Percentiles rank a stretch among this genome's conserved stretches.
Conservation (phyloP, 768 basidiomycete species). For the Agaricus blazei region DNA sequence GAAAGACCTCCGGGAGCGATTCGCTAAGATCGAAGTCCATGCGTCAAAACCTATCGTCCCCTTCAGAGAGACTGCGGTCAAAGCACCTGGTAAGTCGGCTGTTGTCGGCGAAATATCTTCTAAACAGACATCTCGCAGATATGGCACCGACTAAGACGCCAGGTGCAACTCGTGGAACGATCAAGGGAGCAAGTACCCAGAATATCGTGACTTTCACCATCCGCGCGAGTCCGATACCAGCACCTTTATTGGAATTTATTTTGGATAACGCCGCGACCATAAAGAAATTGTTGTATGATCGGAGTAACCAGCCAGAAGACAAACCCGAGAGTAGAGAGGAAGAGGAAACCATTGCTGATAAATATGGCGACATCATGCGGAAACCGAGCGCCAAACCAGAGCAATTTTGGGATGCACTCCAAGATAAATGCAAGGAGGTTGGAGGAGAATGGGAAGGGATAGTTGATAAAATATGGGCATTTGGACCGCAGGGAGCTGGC, state of each 20-base stretch:
- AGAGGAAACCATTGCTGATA: slow-evolving; percentile 31
- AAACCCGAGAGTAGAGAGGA: slow-evolving; percentile 27
- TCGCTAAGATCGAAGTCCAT: slow-evolving; percentile 90
- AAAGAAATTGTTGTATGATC: slow-evolving; percentile 51
- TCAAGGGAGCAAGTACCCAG: slow-evolving; percentile 62
- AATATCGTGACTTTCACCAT: slow-evolving; percentile 77
- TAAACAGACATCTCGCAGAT: slow-evolving; percentile 40
- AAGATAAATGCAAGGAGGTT: slow-evolving; percentile 55
- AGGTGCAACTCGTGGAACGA: slow-evolving; percentile 70
- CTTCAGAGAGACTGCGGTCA: slow-evolving; percentile 92
- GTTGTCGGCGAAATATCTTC: not conserved
- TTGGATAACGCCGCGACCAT: slow-evolving; percentile 64
- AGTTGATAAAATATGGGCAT: slow-evolving; percentile 76
- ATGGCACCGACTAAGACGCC: slow-evolving; percentile 81
- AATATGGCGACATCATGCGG: slow-evolving; percentile 52
- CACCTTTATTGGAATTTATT: slow-evolving; percentile 69
- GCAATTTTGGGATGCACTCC: slow-evolving; percentile 76
- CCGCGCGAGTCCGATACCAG: slow-evolving; percentile 77
- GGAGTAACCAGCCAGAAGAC: slow-evolving; percentile 24
- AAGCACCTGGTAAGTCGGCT: slow-evolving; percentile 53
- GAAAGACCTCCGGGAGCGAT: slow-evolving; percentile 93
- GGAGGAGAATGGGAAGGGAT: slow-evolving; percentile 86
- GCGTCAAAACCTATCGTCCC: slow-evolving; percentile 95
- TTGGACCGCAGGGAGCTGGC: slow-evolving; percentile 86
- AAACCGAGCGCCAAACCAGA: slow-evolving; percentile 64